Evolutionary conservation across 129 eudicot genomes (phyloP).

Genomic region (Escallonia herrerae): DNA sequence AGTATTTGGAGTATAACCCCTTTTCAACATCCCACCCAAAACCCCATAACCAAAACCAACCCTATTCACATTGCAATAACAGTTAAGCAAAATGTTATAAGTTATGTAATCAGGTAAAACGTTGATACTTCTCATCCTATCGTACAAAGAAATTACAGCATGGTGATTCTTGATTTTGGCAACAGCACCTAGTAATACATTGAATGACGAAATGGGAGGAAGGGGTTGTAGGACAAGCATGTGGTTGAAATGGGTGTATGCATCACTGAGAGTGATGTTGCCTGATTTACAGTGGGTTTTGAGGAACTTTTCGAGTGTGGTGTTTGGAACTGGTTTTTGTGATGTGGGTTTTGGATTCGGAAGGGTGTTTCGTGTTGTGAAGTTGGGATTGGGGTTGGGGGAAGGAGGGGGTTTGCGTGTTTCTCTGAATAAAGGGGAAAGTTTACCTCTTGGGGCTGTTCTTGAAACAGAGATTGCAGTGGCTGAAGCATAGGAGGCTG

Average conservation of each 20-base stretch:
- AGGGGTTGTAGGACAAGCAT: slow-evolving; percentile 32
- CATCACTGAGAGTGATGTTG: slow-evolving; percentile 16
- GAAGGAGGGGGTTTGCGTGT: neutral
- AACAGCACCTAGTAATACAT: slow-evolving; percentile 29
- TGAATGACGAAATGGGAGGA: slow-evolving; percentile 34
- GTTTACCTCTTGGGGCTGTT: slow-evolving; percentile 17
- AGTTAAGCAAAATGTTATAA: slow-evolving; percentile 40
- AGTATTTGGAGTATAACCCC: slow-evolving; percentile 42
- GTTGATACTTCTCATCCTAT: slow-evolving; percentile 15
- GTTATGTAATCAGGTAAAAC: slow-evolving; percentile 40
- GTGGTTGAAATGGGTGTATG: slow-evolving; percentile 19
- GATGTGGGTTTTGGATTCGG: neutral
- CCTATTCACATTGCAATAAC: slow-evolving; percentile 42
- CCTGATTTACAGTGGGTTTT: slow-evolving; percentile 10
- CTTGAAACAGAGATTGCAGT: slow-evolving; percentile 10
- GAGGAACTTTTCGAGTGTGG: slow-evolving; percentile 11
- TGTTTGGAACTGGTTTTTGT: neutral
- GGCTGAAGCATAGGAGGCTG: slow-evolving; percentile 20
- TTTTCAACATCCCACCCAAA: slow-evolving; percentile 33
- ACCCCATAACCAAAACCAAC: slow-evolving; percentile 40
- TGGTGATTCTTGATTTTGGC: slow-evolving; percentile 24
- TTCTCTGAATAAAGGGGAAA: slow-evolving; percentile 27
- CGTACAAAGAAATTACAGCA: slow-evolving; percentile 26
- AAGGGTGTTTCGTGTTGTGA: neutral
- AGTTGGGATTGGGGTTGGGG: slow-evolving; percentile 15